phyloP scores from a whole-genome alignment of 345 rosid genomes.

The Salix caprea region DNA sequence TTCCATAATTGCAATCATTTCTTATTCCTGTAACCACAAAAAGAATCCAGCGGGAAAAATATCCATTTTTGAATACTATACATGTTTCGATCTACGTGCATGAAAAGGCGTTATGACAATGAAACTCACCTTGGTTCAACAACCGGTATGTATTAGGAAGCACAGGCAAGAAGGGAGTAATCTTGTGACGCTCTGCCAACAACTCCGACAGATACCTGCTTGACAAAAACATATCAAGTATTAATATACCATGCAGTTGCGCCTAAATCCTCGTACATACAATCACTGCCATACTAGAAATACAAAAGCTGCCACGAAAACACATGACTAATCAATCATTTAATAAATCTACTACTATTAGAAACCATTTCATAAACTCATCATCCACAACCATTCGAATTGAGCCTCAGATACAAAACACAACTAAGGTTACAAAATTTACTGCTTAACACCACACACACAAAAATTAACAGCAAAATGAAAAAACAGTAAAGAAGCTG shows the following conservation, averaged over 20 bases:
- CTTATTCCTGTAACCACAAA: not conserved
- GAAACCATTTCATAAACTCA: not conserved
- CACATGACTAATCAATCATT: not conserved
- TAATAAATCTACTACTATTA: not conserved
- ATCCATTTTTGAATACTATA: not conserved
- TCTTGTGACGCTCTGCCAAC: constrained; percentile 69
- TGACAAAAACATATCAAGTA: not conserved
- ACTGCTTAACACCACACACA: not conserved
- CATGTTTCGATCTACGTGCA: not conserved
- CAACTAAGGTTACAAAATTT: not conserved
- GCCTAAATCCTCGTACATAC: not conserved
- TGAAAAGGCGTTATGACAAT: not conserved
- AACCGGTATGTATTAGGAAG: constrained; percentile 56
- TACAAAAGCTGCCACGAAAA: not conserved
- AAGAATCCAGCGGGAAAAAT: not conserved
- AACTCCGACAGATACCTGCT: constrained; percentile 75
- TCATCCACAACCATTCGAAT: not conserved
- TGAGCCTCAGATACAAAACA: not conserved
- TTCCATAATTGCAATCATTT: not conserved
- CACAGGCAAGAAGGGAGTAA: constrained; percentile 65
- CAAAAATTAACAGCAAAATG: not conserved
- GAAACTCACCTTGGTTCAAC: constrained; percentile 71
- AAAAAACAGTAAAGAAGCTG: not conserved
- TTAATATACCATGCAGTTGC: not conserved
- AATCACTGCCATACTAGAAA: not conserved